Percentiles rank a stretch among this genome's conserved stretches.
Evolutionary conservation across 495 filamentous ascomycete genomes (phyloP).

Genomic region (Annulohypoxylon stygium): DNA sequence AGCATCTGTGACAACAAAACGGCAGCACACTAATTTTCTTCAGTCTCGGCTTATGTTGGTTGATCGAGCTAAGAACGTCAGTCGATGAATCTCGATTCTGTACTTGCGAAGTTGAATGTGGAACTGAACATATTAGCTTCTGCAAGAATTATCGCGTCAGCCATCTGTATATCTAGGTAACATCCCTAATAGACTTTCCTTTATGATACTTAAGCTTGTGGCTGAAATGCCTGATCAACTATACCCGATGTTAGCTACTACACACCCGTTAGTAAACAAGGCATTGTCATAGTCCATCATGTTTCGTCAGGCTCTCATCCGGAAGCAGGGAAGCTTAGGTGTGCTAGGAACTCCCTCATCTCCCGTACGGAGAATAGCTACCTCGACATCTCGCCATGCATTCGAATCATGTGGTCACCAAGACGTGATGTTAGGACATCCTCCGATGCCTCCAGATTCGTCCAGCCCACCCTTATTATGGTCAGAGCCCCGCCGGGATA

Average conservation of each 20-base stretch:
- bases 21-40: background rate
- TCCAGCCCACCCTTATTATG: background rate
- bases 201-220: too few species aligned
- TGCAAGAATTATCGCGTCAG: background rate
- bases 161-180: background rate
- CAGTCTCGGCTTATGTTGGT: background rate
- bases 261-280: background rate
- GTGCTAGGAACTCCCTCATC: background rate
- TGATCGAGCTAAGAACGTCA: background rate
- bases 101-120: background rate
- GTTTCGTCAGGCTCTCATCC: slow-evolving; percentile 3
- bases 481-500: background rate
- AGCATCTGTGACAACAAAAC: background rate
- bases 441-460: background rate
- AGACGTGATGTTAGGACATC: background rate
- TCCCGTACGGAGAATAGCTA: slow-evolving; percentile 8
- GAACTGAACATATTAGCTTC: background rate
- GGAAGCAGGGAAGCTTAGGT: background rate
- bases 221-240: background rate
- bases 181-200: background rate
- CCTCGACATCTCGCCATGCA: background rate
- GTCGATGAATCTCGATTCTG: background rate
- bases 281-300: background rate
- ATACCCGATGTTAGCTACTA: background rate
- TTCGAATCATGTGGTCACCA: background rate